Conservation (phyloP, 805 yeast species). For the Priceomyces carsonii region DNA sequence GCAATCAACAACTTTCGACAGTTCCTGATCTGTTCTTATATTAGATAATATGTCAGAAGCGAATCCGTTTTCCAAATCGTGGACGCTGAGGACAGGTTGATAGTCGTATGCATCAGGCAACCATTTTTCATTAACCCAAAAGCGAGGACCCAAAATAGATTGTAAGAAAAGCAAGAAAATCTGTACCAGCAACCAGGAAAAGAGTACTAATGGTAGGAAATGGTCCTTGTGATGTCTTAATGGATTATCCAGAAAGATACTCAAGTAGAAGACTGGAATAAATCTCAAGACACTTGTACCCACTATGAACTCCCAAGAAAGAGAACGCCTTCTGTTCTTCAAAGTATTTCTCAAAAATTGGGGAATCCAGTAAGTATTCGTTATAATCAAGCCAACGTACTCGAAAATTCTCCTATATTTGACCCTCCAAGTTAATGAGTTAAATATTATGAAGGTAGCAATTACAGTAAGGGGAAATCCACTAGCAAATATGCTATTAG, state of each 20-base stretch:
- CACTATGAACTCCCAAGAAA: constrained; percentile 73
- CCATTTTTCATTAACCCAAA: constrained; percentile 73
- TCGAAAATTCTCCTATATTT: constrained; percentile 58
- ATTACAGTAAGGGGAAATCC: constrained; percentile 28
- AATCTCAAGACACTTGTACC: constrained; percentile 66
- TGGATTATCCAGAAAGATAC: constrained; percentile 54
- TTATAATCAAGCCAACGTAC: constrained; percentile 45
- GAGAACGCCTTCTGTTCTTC: constrained; percentile 62
- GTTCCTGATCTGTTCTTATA: constrained; percentile 24
- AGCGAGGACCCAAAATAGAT: constrained; percentile 72
- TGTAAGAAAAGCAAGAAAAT: constrained; percentile 60
- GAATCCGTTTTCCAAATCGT: constrained; percentile 65
- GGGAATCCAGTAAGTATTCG: constrained; percentile 85
- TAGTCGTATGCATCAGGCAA: constrained; percentile 85
- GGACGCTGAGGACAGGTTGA: constrained; percentile 62
- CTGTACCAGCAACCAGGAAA: constrained; percentile 63
- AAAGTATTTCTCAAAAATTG: constrained; percentile 78
- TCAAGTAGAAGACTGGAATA: constrained; percentile 65
- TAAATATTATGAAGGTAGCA: constrained; percentile 53
- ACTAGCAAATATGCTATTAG: constrained; percentile 26
- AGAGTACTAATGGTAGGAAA: constrained; percentile 45
- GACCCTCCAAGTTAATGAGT: constrained; percentile 64
- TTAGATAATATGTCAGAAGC: constrained; percentile 50
- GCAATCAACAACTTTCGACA: constrained; percentile 36
- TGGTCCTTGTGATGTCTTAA: constrained; percentile 69